Conservation (phyloP, 441 rosid species). For the Biscutella laevigata region DNA sequence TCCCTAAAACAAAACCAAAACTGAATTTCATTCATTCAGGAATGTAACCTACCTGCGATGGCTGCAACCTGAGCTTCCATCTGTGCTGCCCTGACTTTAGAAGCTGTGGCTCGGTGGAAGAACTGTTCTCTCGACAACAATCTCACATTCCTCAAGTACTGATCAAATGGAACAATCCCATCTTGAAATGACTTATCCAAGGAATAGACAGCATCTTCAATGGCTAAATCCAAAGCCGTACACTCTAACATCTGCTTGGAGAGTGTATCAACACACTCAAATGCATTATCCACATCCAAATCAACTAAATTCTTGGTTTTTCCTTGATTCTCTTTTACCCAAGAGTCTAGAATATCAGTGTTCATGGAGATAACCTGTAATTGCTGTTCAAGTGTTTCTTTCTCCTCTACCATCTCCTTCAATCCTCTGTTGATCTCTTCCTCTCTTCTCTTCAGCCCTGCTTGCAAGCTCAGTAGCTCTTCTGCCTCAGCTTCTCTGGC, state of each 20-base stretch:
- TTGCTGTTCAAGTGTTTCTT: constrained; percentile 74
- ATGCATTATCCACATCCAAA: constrained; percentile 47
- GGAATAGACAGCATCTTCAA: constrained; percentile 71
- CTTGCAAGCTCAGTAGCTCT: constrained; percentile 57
- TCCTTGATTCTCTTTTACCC: constrained; percentile 67
- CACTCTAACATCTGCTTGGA: constrained; percentile 86
- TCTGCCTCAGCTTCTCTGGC: constrained; percentile 77
- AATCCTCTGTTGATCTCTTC: constrained; percentile 55
- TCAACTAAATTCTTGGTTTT: constrained; percentile 30
- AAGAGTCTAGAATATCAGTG: constrained; percentile 51
- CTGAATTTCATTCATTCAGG: constrained; percentile 7
- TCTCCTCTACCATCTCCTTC: constrained; percentile 74
- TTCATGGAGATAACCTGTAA: constrained; percentile 83
- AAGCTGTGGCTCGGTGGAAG: constrained; percentile 72
- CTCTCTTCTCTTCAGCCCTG: constrained; percentile 55
- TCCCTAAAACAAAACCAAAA: not conserved
- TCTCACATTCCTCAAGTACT: constrained; percentile 81
- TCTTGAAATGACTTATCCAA: constrained; percentile 84
- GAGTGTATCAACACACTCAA: constrained; percentile 50
- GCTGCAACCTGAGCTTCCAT: constrained; percentile 82
- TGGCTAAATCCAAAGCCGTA: constrained; percentile 67
- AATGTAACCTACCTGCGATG: constrained; percentile 51
- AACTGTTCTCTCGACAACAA: constrained; percentile 86
- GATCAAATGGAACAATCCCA: constrained; percentile 68
- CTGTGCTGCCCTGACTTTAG: constrained; percentile 72